Evolutionary conservation across 495 filamentous ascomycete species (phyloP), one percentile per base, ranked within the genome.

Genomic region (Penicillium mononematosum): DNA sequence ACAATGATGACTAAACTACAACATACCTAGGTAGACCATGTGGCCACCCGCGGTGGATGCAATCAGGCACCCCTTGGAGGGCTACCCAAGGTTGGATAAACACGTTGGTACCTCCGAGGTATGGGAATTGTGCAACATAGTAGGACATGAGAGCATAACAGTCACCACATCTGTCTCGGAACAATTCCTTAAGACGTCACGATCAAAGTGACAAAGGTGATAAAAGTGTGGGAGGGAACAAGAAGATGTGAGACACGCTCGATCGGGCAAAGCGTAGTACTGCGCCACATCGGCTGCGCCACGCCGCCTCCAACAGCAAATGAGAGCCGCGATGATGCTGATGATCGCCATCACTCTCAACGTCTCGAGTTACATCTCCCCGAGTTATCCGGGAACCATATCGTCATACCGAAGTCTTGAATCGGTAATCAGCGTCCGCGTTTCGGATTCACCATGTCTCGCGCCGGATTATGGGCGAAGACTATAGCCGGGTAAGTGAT

Each of bases 381-480:
- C 47, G 31, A 50, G 31, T 38, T 19, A 38, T 58, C 49, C 22
- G 34, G 47, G 16, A 52, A 29, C 17, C 22, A 17, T 17, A 20
- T 46, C 24, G 8, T 52, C 22, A 45, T 5, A 25, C 31, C 20
- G 14, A 22, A 51, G 16, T 11, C 11, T 31, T 12, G 16, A 27
- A 46, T 29, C 45, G 12, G 32, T n/a, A 42, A 41, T 41, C 24
- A 19, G 5, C 17, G 14, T 43, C n/a, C 27, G 8, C 36, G 6
- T 17, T 48, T 41, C 14, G 29, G 20, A 42, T 24, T 36, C 11
- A 50, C 45, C 55, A 85, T 85, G 82, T 76, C 78, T 52, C 73
- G 70, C 58, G 71, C 75, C 31, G 71, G 70, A 55, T 73, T 80
- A 9, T 85, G 78, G 75, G 56, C 78, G 27, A 86, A 86, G 70